These are phyloP conservation scores for Cryphonectria carpinicola DNA, from an alignment of 2,329 filamentous ascomycete genomes.

Conservation along the genomic window DNA sequence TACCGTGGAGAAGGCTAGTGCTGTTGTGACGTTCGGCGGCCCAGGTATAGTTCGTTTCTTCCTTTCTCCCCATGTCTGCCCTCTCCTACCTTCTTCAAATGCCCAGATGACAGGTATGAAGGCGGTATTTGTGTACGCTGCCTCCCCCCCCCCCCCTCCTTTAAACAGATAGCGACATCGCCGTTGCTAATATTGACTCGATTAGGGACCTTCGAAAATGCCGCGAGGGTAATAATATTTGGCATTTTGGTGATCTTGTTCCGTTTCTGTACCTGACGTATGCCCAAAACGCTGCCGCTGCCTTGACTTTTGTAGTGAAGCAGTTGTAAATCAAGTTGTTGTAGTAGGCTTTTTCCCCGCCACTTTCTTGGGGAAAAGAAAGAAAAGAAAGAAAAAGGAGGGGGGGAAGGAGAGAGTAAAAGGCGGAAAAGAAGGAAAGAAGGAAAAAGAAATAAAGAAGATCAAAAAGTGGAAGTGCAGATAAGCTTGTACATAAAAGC, in stretches of 20 bases:
- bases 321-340: not conserved
- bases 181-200: not conserved
- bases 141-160: too few relatives aligned
- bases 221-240: not conserved
- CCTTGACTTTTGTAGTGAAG: not conserved
- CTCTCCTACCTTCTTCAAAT: not conserved
- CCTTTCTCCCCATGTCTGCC: not conserved
- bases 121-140: not conserved
- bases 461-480: too few relatives aligned
- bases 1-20: slow-evolving; percentile 29
- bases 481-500: too few relatives aligned
- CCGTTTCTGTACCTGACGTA: not conserved
- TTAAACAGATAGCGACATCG: not conserved
- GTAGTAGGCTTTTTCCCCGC: too few relatives aligned
- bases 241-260: not conserved
- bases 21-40: slow-evolving; percentile 37
- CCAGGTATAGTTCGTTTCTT: slow-evolving; percentile 19
- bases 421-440: too few relatives aligned
- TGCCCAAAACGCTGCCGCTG: not conserved
- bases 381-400: too few relatives aligned
- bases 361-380: too few relatives aligned
- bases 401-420: too few relatives aligned
- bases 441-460: too few relatives aligned
- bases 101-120: not conserved
- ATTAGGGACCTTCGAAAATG: not conserved